Conservation (phyloP, 1,284 basidiomycete species). For the Dichomitus squalens region DNA sequence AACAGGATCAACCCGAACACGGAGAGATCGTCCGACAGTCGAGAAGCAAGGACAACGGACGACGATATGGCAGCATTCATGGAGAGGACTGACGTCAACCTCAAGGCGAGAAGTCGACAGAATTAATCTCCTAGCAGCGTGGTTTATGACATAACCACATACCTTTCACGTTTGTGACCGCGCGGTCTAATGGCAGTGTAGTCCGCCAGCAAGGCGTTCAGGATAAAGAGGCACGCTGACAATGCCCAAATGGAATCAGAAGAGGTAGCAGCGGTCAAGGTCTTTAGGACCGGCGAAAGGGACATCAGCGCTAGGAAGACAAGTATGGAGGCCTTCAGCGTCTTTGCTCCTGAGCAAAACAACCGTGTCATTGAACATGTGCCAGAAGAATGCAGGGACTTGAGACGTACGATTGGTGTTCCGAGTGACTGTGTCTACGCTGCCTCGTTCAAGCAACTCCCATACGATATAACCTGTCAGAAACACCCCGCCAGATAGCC, state of each 20-base stretch:
- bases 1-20: slow-evolving; percentile 92
- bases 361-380: background rate
- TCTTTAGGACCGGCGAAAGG: slow-evolving; percentile 89
- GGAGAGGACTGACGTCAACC: slow-evolving; percentile 87
- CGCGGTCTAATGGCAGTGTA: slow-evolving; percentile 47
- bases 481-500: slow-evolving; percentile 64
- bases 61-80: slow-evolving; percentile 96
- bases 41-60: slow-evolving; percentile 92
- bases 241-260: slow-evolving; percentile 97
- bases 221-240: slow-evolving; percentile 63
- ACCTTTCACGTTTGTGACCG: slow-evolving; percentile 43
- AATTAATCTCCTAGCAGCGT: slow-evolving; percentile 19
- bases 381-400: background rate
- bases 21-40: slow-evolving; percentile 79
- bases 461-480: slow-evolving; percentile 63
- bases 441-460: slow-evolving; percentile 52
- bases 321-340: slow-evolving; percentile 76
- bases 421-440: slow-evolving; percentile 10
- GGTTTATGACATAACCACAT: slow-evolving; percentile 5
- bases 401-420: slow-evolving; percentile 36
- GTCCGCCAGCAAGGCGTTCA: slow-evolving; percentile 70
- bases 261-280: slow-evolving; percentile 92
- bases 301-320: slow-evolving; percentile 89
- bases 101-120: slow-evolving; percentile 36
- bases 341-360: slow-evolving; percentile 57